Evolutionary conservation across 139 green algal genomes (phyloP), one percentile per base, ranked within the genome.

Genomic region (Picochlorum sp.): DNA sequence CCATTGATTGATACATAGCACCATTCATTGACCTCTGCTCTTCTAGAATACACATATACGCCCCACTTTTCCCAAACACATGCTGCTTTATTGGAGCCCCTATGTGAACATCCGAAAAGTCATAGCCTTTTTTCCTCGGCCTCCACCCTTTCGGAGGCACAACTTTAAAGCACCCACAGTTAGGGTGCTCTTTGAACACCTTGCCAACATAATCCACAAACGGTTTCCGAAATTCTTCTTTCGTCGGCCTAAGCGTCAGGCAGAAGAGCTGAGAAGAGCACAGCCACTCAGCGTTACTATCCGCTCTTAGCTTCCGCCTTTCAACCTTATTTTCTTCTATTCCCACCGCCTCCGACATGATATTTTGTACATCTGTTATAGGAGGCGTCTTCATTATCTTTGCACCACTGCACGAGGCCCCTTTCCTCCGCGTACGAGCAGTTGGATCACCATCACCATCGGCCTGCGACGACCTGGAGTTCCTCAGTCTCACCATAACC

Each of bases 71-170:
- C 30, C 67, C 67, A 47, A 74, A 74, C 6, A 61, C 66, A 39
- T 74, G 66, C 52, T 74, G 66, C 40, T 61, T 63, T 51, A 74
- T 74, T 33, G 66, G 66, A 29, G 66, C 66, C 16, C 43, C 49
- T 24, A 74, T 74, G 36, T 57, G 29, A 1, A 74, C 24, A 3
- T 30, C 37, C 1, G 57, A 30, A 20, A 74, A 52, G 30, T 68
- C 29, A 26, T 57, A 50, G 14, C 7, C 7, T 3, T 44, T 12
- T 43, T 54, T 40, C 22, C 33, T 25, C 1, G 66, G 50, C 5
- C 25, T 26, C 37, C 37, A 74, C 6, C 51, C 40, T 33, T 53
- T 59, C 14, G 66, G 66, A 18, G 66, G 59, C 28, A 74, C 31
- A 7, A 55, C 61, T 50, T 68, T 68, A 29, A 74, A 74, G 16